Base-by-base conservation (phyloP, 345 rosid species). In the Arabidopsis arenosa region DNA sequence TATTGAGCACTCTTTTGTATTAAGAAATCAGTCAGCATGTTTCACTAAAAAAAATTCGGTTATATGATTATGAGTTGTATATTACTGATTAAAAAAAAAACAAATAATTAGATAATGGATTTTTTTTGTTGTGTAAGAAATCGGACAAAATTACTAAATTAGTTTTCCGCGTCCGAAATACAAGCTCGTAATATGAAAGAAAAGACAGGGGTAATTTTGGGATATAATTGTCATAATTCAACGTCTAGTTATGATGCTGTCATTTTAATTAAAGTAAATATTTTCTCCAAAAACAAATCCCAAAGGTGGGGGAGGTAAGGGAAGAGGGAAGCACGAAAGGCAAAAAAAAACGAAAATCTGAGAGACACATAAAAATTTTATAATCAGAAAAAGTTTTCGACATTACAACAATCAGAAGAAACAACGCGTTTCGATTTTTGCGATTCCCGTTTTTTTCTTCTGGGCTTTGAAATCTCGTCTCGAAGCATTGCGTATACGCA, bases 281-380 rank as follows among this genome's bases (percentile, higher is more conserved):
- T 10, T 66, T 45, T 76, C 41, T 78, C 52, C 70, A 41, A 63
- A 66, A 43, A 41, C 76, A 65, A 72, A 72, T 78, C 77, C 68
- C 73, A 72, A 35, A 68, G 75, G 71, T 62, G 77, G 64, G 21
- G 70, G 68, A 73, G 78, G 78, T 48, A 58, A 75, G 73, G 66
- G 37, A 32, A 63, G 80, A 77, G 80, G 81, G 51, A 78, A 73
- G 81, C 81, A 78, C 81, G 81, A 72, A 78, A 70, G 49, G 13
- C 14, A 21, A n/a, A 30, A n/a, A 30, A 35, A 18, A 3, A 28
- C 32, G 32, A 28, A 28, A 28, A 3, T 28, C 4, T 28, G 26
- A 23, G 26, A 23, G 26, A 23, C 26, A 23, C 26, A 23, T 23
- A 23, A 23, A 49, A 7, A 62, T 28, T 15, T 28, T 15, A 32